Base-by-base conservation (phyloP, 2,329 filamentous ascomycete genomes). In the Xylaria digitata region DNA sequence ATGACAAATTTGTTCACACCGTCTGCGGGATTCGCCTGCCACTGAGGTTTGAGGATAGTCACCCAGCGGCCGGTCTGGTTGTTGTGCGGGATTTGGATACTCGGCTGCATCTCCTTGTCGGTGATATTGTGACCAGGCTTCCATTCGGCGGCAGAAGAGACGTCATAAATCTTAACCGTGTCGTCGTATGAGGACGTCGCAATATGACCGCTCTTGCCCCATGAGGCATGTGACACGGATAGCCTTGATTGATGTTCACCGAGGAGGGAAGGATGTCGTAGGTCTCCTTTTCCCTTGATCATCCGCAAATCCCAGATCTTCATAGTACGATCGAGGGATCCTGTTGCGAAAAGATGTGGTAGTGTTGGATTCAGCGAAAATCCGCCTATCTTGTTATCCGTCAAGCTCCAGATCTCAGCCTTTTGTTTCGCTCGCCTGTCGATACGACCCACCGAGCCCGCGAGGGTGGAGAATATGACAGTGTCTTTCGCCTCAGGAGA, bases 11-110 rank as follows among this genome's bases (percentile, higher is more conserved):
- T 93, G 70, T 97, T 90, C 5, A 96, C 89, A 7, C 90, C 90
- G 65, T 96, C 93, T 40, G 85, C 82, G 0, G 96, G 95, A 52
- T 87, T 85, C 37, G 87, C 83, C 78, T 99, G 96, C 96, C 96
- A 99, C 73, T 97, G 93, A 0, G 78, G 96, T 86, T 85, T 96
- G 76, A 85, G 78, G 40, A 87, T 97, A 0, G 93, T 97, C 0
- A 97, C 94, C 93, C 93, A 97, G 62, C 94, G 86, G 0, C 95
- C 96, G 0, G 94, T 98, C 81, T 99, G 96, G 75, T 97, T 97
- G 76, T 99, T 99, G 75, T 99, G 96, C 11, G 84, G 84, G 0
- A 98, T 86, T 1, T 87, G 82, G 0, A 89, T 85, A 0, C 85
- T 82, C 0, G 95, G 94, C 68, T 88, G 82, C 85, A 97, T 92